Conservation (phyloP, 2,329 filamentous ascomycete genomes). For the Pseudocercospora eumusae region DNA sequence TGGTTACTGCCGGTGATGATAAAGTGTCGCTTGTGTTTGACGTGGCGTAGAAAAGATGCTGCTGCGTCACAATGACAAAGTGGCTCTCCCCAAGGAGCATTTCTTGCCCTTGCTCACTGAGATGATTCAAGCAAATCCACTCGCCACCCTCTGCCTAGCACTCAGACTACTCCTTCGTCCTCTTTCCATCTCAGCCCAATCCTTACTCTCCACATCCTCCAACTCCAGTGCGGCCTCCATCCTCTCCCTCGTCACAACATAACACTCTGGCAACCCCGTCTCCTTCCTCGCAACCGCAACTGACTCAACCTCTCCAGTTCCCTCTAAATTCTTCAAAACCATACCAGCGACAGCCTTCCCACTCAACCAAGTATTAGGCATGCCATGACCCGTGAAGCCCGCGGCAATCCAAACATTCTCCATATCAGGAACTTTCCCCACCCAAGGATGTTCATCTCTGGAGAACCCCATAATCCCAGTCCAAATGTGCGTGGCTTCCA, state of each 20-base stretch:
- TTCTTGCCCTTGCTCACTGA: neutral
- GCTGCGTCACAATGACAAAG: no score
- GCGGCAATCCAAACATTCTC: conserved; percentile 36
- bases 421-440: conserved; percentile 63
- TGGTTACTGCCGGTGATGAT: conserved; percentile 92
- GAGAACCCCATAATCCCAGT: conserved; percentile 79
- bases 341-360: conserved; percentile 64
- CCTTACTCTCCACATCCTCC: conserved; percentile 33
- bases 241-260: conserved; percentile 33
- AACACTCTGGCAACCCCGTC: conserved; percentile 35
- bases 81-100: no score
- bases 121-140: conserved; percentile 9
- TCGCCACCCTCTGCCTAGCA: neutral
- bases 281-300: conserved; percentile 23
- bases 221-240: conserved; percentile 31
- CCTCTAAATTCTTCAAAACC: conserved; percentile 49
- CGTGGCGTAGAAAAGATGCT: neutral
- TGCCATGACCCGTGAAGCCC: conserved; percentile 64
- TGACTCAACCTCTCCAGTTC: conserved; percentile 16
- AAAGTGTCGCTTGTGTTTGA: conserved; percentile 65
- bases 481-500: conserved; percentile 60
- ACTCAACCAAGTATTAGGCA: conserved; percentile 70
- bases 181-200: conserved; percentile 34
- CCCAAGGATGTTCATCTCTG: conserved; percentile 68
- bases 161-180: conserved; percentile 11